A percentile compares a stretch with the other conserved stretches of the same genome.
Conservation (phyloP, 148 eudicot species). For the Camellia japonica region DNA sequence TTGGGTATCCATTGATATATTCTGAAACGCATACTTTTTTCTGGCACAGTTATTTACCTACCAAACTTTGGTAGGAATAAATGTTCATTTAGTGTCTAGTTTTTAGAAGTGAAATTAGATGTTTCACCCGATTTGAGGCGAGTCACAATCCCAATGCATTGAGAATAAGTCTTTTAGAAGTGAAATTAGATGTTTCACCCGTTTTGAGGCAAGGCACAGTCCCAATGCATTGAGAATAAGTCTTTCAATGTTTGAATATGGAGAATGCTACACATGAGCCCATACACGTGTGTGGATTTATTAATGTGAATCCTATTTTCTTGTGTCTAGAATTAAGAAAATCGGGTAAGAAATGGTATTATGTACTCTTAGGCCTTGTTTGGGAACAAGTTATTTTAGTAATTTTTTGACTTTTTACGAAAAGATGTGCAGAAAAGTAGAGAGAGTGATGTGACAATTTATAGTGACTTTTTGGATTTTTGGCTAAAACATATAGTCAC, state of each 20-base stretch:
- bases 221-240: neutral
- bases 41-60: neutral
- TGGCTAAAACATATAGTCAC: no score
- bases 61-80: conserved; percentile 4
- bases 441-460: no score
- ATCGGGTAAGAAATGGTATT: neutral
- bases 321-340: neutral
- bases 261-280: neutral
- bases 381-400: neutral
- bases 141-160: neutral
- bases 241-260: neutral
- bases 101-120: neutral
- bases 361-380: neutral
- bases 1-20: neutral
- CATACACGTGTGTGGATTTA: no score
- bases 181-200: no score
- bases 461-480: no score
- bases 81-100: neutral
- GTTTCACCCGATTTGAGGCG: neutral
- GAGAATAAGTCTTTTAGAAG: no score
- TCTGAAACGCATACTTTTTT: neutral
- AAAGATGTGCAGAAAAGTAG: neutral
- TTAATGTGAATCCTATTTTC: neutral
- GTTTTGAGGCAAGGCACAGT: no score
- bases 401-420: neutral